These are phyloP conservation scores for Dendrobium huoshanense DNA, from an alignment of 106 monocot species.

Conservation along the genomic window DNA sequence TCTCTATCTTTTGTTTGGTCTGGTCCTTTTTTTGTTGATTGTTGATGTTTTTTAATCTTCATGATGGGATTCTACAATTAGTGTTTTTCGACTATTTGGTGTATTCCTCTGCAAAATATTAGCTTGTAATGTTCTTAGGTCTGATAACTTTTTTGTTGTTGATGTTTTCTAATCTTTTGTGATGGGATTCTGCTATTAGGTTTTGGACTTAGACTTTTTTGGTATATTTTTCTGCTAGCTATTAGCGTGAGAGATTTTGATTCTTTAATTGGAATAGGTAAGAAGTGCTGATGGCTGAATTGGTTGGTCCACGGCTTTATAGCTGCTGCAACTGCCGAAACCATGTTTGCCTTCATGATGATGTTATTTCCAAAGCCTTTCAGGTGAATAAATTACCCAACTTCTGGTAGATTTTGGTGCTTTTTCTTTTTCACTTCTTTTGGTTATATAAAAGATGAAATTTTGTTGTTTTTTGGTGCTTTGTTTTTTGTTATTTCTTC, in stretches of 20 bases:
- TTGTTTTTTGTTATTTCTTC: neutral
- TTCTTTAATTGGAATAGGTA: neutral
- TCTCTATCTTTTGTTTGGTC: no score
- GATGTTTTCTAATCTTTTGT: neutral
- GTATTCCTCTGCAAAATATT: no score
- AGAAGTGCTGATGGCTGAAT: slow-evolving; percentile 23
- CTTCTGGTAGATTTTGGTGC: neutral
- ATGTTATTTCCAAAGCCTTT: slow-evolving; percentile 57
- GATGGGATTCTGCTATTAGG: neutral
- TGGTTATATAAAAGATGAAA: neutral
- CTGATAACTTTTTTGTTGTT: neutral
- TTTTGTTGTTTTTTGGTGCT: neutral
- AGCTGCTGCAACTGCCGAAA: slow-evolving; percentile 70
- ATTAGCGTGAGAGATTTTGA: neutral
- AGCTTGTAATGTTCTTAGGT: neutral
- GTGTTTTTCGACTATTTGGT: no score
- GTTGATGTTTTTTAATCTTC: no score
- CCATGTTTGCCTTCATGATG: slow-evolving; percentile 50
- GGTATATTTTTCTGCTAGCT: neutral
- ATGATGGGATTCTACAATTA: no score
- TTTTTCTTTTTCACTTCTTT: neutral
- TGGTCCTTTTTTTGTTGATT: no score
- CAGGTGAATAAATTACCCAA: slow-evolving; percentile 29
- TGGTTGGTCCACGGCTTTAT: slow-evolving; percentile 42
- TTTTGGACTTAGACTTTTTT: neutral